Evolutionary conservation across 371 early-diverging fungal genomes (phyloP).

Genomic region (Mortierella sp.): DNA sequence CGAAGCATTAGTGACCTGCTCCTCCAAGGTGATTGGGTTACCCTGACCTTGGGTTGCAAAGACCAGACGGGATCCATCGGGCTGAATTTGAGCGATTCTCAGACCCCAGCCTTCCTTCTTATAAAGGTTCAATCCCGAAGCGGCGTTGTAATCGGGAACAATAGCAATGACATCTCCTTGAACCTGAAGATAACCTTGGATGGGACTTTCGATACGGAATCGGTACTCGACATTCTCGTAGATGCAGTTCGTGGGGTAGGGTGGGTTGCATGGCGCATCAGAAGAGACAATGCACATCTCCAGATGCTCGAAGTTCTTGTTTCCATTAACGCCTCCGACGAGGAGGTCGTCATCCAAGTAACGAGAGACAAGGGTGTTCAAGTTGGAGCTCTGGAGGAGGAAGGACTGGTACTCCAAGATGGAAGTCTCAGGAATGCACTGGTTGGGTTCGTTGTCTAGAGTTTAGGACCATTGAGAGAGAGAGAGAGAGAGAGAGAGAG

Average conservation of each 20-base stretch:
- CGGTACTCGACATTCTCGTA: conserved; percentile 9
- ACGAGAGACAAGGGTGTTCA: conserved; percentile 2
- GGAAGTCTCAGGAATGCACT: conserved; percentile 8
- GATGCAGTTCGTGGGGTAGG: conserved; percentile 10
- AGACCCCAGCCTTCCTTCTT: conserved; percentile 29
- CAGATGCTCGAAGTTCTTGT: conserved; percentile 5
- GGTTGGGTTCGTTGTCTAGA: not conserved
- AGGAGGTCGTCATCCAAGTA: not conserved
- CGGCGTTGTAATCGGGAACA: conserved; percentile 9
- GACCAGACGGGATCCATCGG: conserved; percentile 9
- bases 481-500: not conserved
- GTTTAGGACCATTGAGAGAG: not conserved
- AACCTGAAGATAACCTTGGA: conserved; percentile 20
- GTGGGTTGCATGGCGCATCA: conserved; percentile 5
- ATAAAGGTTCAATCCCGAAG: conserved; percentile 23
- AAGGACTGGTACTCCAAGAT: conserved; percentile 14
- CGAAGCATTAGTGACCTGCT: not conserved
- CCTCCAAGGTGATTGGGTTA: conserved; percentile 14
- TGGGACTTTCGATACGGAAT: conserved; percentile 14
- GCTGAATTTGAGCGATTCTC: conserved; percentile 8
- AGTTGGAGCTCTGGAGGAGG: not conserved
- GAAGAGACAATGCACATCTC: conserved; percentile 10
- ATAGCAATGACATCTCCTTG: not conserved
- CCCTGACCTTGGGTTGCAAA: conserved; percentile 13
- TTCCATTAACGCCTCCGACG: conserved; percentile 3